Evolutionary conservation across 2,329 filamentous ascomycete species (phyloP), one percentile per base, ranked within the genome.

Genomic region (Colletotrichum melonis): DNA sequence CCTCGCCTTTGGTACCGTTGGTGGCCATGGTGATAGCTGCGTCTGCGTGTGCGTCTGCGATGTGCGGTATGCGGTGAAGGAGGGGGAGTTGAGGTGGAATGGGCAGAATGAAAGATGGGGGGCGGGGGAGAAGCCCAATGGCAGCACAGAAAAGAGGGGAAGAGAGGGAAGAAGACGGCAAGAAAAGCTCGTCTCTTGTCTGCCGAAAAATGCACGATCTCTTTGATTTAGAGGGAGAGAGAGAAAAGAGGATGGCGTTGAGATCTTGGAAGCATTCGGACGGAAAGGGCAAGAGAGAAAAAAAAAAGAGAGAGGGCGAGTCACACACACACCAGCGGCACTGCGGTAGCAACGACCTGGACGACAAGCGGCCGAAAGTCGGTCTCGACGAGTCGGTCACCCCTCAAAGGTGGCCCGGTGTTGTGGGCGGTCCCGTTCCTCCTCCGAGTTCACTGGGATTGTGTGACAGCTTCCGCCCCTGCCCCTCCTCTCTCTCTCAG

Each of bases 11-110:
- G 70, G 79, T 79, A 74, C 81, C 82, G 78, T 84, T 85, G 77
- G 81, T 81, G 63, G 84, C 82, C 85, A 87, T 88, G 71, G 57
- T 82, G 71, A 59, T 82, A 77, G 46, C 32, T 67, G 38, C 52
- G 19, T 22, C 19, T 42, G 42, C 19, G 42, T 49, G 8, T n/a
- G 42, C 19, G 42, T n/a, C 19, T 42, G 19, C 42, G 38, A 19
- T 49, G n/a, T 49, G 42, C 42, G 16, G 42, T 57, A 60, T 62
- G 42, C 49, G 28, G 22, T 57, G 12, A 30, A 32, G 22, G 42
- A 22, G 54, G 24, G 24, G 22, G 11, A 26, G 46, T n/a, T 4
- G 42, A 26, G 58, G 59, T 58, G 32, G 57, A 55, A 63, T 28
- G 46, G 54, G 35, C 62, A 30, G 35, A 32, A 71, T 22, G 6